Evolutionary conservation across 768 basidiomycete genomes (phyloP), one percentile per base, ranked within the genome.

Genomic region (Amanita jacksonii): DNA sequence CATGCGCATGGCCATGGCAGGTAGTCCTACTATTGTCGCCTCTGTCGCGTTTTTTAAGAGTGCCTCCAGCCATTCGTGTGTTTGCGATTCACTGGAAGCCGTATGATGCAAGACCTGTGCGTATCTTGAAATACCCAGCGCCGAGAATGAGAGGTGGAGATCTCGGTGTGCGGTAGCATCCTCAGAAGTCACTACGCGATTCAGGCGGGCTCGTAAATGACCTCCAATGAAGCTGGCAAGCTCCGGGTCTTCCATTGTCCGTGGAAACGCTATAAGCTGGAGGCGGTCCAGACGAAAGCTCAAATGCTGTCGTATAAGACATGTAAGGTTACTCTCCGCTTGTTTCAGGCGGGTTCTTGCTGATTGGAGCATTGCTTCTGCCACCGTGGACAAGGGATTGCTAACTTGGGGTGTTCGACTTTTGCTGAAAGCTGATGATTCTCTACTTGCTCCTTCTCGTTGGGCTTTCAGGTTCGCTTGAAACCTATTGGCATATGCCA

Each of bases 1-100:
- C 88, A 91, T 91, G 42, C 74, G 66, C 69, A 90, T 85, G 44
- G 70, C 72, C 85, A 90, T 88, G 2, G 83, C 74, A 2, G 88
- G 88, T 33, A 90, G 59, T 4, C 83, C 83, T 27, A 87, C 84
- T 42, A 91, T 87, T 18, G 68, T 86, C 0, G 85, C 79, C 51
- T 86, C 80, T 4, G 67, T 56, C 0, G 82, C 77, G 25, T 74
- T 72, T 53, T 75, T 75, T 51, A 82, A 66, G 3, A 88, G 62
- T 0, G 65, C 60, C 8, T 63, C 61, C n/a, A 87, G 60, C 83
- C 85, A 87, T 19, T 68, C 66, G 19, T 65, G 65, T 31, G 65
- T 72, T 38, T 74, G 70, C 6, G 64, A 51, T 2, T 41, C 37
- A 7, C n/a, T 16, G 9, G 58, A 54, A 9, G 67, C 59, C 3